Evolutionary conservation across 129 eudicot genomes (phyloP).

Genomic region (Pseudognaphalium luteoalbum): DNA sequence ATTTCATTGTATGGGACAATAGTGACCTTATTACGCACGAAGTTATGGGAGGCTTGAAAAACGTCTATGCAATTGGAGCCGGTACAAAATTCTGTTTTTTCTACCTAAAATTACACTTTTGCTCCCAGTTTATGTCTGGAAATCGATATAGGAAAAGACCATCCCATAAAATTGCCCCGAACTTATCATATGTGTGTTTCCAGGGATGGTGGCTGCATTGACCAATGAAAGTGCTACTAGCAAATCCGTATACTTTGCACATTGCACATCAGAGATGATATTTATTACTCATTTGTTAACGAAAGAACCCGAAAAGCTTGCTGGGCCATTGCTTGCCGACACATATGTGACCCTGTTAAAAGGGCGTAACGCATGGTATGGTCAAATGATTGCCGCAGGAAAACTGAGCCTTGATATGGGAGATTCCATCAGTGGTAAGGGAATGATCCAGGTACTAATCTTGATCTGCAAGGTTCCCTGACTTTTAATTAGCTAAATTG

Average conservation of each 20-base stretch:
- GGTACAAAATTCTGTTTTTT: conserved; percentile 31
- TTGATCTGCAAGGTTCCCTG: background rate
- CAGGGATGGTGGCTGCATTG: background rate
- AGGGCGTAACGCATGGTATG: conserved; percentile 1
- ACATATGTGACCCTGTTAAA: background rate
- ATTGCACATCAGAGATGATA: conserved; percentile 9
- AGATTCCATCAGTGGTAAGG: background rate
- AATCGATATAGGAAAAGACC: background rate
- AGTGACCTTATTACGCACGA: conserved; percentile 83
- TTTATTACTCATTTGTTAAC: background rate
- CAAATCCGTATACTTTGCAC: background rate
- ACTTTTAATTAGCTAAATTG: too few relatives aligned
- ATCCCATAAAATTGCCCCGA: too few relatives aligned
- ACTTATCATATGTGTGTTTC: background rate
- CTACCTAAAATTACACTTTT: background rate
- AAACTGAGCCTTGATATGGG: conserved; percentile 2
- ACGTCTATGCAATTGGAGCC: conserved; percentile 86
- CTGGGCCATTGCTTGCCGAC: background rate
- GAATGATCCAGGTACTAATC: conserved; percentile 6
- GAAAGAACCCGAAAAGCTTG: background rate
- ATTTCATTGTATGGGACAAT: conserved; percentile 84
- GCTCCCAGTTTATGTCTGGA: background rate
- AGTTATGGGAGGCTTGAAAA: conserved; percentile 94
- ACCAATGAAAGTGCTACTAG: background rate
- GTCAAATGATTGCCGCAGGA: conserved; percentile 2